Base-by-base conservation (phyloP, 106 monocot genomes). In the Platanthera guangdongensis region DNA sequence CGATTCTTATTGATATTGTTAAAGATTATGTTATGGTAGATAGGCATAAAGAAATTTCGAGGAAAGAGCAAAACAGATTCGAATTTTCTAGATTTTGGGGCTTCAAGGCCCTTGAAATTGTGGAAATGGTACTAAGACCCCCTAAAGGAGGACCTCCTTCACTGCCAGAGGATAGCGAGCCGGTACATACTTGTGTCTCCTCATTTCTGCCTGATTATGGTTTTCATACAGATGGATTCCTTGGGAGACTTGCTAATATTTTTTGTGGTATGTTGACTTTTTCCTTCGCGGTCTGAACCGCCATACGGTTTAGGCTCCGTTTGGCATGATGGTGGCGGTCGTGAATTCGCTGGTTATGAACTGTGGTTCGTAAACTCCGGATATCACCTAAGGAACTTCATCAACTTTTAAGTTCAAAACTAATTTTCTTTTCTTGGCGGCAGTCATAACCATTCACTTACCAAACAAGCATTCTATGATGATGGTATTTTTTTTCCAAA, bases 61-160 rank as follows among this genome's bases (percentile, higher is more conserved):
- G 7, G 54, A 65, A 78, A 49, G 50, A 25, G 16, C 60, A 70
- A 65, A 73, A 76, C 64, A 51, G 74, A 21, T 59, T 10, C 11
- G 50, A 67, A 8, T 12, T n/a, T 19, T 78, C 76, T 71, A 78
- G 59, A 60, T 81, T 72, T 73, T 92, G 88, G 91, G 78, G 68
- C 51, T 81, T 73, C 48, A 67, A 75, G 76, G 88, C 83, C 19
- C 85, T 99, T 83, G 88, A 88, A 25, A 71, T 99, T 74, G 89
- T 99, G 47, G 87, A 90, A 76, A 18, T 92, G 74, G 51, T 94
- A 25, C 53, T 99, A 51, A 99, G 84, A 59, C 94, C 99, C 75
- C 85, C 88, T 2, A 81, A 86, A 76, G 97, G 97, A 76, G 99
- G 99, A 5, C 92, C 94, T 51, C 99, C 94, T 75, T 69, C 86